Base-by-base conservation (phyloP, 2,329 filamentous ascomycete species). In the Cyanodermella asteris region DNA sequence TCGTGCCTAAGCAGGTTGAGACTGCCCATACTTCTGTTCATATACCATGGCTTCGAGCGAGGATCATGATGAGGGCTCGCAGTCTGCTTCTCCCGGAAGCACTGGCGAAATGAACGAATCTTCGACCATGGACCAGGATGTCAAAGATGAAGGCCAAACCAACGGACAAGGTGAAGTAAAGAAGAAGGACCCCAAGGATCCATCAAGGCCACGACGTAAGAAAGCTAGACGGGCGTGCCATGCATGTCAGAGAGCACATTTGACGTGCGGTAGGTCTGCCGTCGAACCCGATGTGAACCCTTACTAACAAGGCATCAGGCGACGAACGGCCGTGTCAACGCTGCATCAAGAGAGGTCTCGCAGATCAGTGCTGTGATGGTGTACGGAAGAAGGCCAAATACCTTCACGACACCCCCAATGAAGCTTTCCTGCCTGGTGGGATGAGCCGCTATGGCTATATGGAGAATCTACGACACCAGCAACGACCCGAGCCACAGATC, bases 301-400 rank as follows among this genome's bases (percentile, higher is more conserved):
- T 26, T 38, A 18, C 16, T 24, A 3, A 44, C 32, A 41, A 31
- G 33, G 31, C 37, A 32, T 33, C 43, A 94, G 87, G 84, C 41
- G 87, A 97, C 46, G 84, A 97, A 49, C 66, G 87, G 38, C 87
- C 87, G 26, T 97, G 87, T 46, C 69, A 81, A 42, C 64, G 87
- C 41, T 97, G 87, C 47, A 80, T 94, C 38, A 93, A 93, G 50
- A 73, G 87, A 39, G 78, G 80, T 22, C 64, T 94, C 13, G 76
- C 81, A 40, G 81, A 91, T 45, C 69, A 69, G 32, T 97, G 87
- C 43, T 81, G 91, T 47, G 87, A 97, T 44, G 87, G 87, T 27
- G 81, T 94, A 25, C 74, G 87, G 34, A 97, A 97, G 52, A 97
- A 94, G 61, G 87, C 87, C 26, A 97, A 97, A 49, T 97, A 97